Evolutionary conservation across 2,329 filamentous ascomycete genomes (phyloP).

Genomic region (Tothia fuscella): DNA sequence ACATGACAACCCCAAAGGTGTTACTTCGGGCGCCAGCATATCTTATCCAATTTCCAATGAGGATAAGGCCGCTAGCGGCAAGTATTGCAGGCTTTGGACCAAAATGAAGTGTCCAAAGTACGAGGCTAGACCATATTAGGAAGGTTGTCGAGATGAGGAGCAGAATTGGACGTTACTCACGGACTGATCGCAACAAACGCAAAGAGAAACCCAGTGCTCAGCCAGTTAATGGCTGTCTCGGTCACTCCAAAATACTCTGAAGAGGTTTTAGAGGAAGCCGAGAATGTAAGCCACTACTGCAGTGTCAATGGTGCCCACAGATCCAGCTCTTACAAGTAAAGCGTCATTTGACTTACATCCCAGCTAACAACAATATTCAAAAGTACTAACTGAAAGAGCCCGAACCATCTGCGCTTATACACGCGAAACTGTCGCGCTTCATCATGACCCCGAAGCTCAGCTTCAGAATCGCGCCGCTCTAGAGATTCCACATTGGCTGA

Average conservation of each 20-base stretch:
- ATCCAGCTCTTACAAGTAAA: neutral
- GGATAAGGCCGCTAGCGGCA: slow-evolving; percentile 56
- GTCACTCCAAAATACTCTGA: slow-evolving; percentile 64
- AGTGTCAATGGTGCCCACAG: slow-evolving; percentile 5
- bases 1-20: slow-evolving; percentile 66
- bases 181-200: slow-evolving; percentile 66
- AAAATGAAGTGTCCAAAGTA: slow-evolving; percentile 66
- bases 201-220: slow-evolving; percentile 79
- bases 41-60: slow-evolving; percentile 84
- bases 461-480: too few species aligned
- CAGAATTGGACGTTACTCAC: slow-evolving; percentile 22
- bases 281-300: slow-evolving; percentile 88
- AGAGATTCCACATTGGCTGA: too few species aligned
- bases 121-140: slow-evolving; percentile 26
- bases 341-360: slow-evolving; percentile 56
- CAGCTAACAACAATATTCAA: slow-evolving; percentile 90
- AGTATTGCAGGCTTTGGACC: slow-evolving; percentile 72
- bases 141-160: neutral
- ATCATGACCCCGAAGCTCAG: too few species aligned
- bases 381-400: slow-evolving; percentile 68
- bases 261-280: slow-evolving; percentile 64
- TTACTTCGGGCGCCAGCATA: slow-evolving; percentile 60
- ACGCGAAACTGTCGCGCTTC: slow-evolving; percentile 19
- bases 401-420: slow-evolving; percentile 85
- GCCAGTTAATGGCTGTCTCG: slow-evolving; percentile 79